Percentiles rank a stretch among this genome's conserved stretches.
phyloP scores from a whole-genome alignment of 2,329 filamentous ascomycete genomes.

The Aspergillus fijiensis region DNA sequence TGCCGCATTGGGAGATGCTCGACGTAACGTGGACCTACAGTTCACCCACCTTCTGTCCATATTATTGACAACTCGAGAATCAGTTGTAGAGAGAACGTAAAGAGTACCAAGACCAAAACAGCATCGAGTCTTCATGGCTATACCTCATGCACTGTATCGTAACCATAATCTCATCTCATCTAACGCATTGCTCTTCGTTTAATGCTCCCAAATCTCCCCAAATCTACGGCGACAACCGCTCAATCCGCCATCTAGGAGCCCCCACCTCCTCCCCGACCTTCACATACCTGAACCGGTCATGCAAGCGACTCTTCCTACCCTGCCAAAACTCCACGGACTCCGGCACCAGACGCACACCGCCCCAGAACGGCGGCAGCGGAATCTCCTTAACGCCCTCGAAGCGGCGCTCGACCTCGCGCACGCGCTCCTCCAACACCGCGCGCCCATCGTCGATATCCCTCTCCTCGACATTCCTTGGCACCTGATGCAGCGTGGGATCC shows the following conservation, averaged over 20 bases:
- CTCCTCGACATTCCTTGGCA: slow-evolving; percentile 31
- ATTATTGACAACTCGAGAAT: too few relatives aligned
- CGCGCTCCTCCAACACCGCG: slow-evolving; percentile 71
- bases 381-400: slow-evolving; percentile 78
- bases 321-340: slow-evolving; percentile 95
- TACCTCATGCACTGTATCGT: too few relatives aligned
- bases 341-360: slow-evolving; percentile 80
- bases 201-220: neutral
- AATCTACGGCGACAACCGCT: slow-evolving; percentile 41
- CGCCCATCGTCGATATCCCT: slow-evolving; percentile 63
- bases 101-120: too few relatives aligned
- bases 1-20: neutral
- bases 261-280: slow-evolving; percentile 59
- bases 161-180: too few relatives aligned
- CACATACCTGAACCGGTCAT: slow-evolving; percentile 89
- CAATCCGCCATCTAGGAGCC: slow-evolving; percentile 47
- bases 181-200: neutral
- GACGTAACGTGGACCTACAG: too few relatives aligned
- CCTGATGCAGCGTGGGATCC: slow-evolving; percentile 18
- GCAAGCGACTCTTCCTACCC: slow-evolving; percentile 81
- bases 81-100: too few relatives aligned
- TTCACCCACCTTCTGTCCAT: too few relatives aligned
- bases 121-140: too few relatives aligned
- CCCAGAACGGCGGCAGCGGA: slow-evolving; percentile 92
- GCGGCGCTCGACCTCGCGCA: slow-evolving; percentile 70